These are phyloP conservation scores for Ceratobasidium sp. DNA, from an alignment of 1,284 basidiomycete species.

Conservation along the genomic window DNA sequence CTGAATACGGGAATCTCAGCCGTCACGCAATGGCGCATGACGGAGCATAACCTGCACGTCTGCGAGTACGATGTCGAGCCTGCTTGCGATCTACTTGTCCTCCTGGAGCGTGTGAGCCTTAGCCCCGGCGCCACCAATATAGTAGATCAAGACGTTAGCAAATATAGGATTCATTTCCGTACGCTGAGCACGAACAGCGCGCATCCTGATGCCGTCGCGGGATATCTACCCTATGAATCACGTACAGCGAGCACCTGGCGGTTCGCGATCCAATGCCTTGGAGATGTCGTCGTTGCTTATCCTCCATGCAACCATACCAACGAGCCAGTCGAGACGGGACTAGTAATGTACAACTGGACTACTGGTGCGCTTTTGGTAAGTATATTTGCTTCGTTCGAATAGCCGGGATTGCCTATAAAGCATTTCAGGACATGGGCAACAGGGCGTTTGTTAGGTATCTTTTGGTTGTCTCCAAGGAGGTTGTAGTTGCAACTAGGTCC, in stretches of 20 bases:
- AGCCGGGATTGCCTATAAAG: no score
- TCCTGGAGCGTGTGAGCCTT: background rate
- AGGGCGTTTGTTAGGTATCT: background rate
- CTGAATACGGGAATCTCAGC: slow-evolving; percentile 10
- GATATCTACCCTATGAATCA: background rate
- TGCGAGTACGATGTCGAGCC: slow-evolving; percentile 27
- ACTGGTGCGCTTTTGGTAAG: slow-evolving; percentile 24
- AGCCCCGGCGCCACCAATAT: background rate
- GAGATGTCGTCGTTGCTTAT: background rate
- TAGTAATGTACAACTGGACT: slow-evolving; percentile 19
- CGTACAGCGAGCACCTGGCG: background rate
- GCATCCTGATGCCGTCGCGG: slow-evolving; percentile 11
- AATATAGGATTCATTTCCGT: slow-evolving; percentile 25
- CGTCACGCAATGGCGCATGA: slow-evolving; percentile 19
- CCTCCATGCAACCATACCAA: background rate
- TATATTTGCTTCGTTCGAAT: background rate
- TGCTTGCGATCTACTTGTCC: slow-evolving; percentile 37
- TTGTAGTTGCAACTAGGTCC: background rate
- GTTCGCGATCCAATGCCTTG: background rate
- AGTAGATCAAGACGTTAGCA: background rate
- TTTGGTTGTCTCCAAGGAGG: background rate
- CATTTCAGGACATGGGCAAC: slow-evolving; percentile 11
- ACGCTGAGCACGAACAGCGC: slow-evolving; percentile 5
- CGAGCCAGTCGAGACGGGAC: background rate
- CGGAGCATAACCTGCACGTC: slow-evolving; percentile 9